Evolutionary conservation across 1,284 basidiomycete genomes (phyloP).

Genomic region (Papiliotrema flavescens): DNA sequence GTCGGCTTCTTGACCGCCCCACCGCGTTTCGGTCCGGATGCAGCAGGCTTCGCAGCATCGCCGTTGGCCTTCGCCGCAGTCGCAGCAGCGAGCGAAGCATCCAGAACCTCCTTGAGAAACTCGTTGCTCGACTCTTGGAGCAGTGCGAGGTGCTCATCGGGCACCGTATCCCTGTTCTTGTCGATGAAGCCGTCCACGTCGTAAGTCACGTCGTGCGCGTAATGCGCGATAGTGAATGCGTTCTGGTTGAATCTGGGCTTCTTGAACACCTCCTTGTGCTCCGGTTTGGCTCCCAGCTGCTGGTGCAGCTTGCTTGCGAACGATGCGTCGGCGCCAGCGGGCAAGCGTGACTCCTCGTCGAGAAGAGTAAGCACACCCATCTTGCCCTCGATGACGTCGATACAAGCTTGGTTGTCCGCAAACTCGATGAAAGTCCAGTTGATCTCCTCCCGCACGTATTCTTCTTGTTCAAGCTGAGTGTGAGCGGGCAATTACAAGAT

Average conservation of each 20-base stretch:
- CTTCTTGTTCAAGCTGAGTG: slow-evolving; percentile 84
- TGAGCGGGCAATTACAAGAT: not conserved
- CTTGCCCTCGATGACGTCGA: slow-evolving; percentile 97
- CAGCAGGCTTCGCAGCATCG: slow-evolving; percentile 18
- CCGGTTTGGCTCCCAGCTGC: slow-evolving; percentile 73
- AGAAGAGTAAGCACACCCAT: slow-evolving; percentile 91
- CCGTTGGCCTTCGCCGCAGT: slow-evolving; percentile 53
- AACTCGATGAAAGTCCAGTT: slow-evolving; percentile 99
- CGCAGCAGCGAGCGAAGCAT: slow-evolving; percentile 73
- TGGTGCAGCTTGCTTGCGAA: slow-evolving; percentile 91
- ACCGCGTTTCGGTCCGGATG: slow-evolving; percentile 27
- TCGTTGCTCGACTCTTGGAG: slow-evolving; percentile 80
- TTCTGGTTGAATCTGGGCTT: slow-evolving; percentile 97
- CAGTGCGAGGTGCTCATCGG: slow-evolving; percentile 91
- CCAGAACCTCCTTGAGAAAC: slow-evolving; percentile 92
- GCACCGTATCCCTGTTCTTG: slow-evolving; percentile 98
- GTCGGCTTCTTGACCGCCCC: slow-evolving; percentile 80
- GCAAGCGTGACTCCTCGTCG: slow-evolving; percentile 97
- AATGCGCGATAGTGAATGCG: slow-evolving; percentile 97
- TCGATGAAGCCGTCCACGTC: slow-evolving; percentile 98
- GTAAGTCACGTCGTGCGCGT: slow-evolving; percentile 97
- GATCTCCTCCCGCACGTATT: slow-evolving; percentile 97
- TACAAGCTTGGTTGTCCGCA: slow-evolving; percentile 97
- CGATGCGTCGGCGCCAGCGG: slow-evolving; percentile 86
- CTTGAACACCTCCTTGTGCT: slow-evolving; percentile 88